Evolutionary conservation across 495 filamentous ascomycete genomes (phyloP).

Genomic region (Hamigera avellanea): DNA sequence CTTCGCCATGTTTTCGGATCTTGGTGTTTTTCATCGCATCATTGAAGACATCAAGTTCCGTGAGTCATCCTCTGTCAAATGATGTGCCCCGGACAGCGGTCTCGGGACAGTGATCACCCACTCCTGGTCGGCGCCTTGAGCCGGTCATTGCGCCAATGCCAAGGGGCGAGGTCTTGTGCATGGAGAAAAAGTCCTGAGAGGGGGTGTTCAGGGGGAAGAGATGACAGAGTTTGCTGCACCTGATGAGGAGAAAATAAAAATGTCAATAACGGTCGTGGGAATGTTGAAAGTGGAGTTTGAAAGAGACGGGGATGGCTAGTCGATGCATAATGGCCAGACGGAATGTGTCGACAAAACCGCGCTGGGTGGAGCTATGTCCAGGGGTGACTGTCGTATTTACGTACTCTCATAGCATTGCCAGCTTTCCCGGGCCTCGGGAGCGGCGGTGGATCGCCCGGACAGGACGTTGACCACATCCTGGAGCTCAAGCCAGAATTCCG

Average conservation of each 20-base stretch:
- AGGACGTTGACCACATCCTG: conserved; percentile 77
- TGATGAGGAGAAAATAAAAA: neutral
- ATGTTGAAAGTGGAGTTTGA: too few relatives aligned
- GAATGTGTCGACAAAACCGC: neutral
- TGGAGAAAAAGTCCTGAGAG: too few relatives aligned
- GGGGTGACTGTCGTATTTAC: neutral
- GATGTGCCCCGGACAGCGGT: too few relatives aligned
- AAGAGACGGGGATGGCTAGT: too few relatives aligned
- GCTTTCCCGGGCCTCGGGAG: conserved; percentile 6
- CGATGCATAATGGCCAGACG: too few relatives aligned
- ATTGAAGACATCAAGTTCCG: conserved; percentile 16
- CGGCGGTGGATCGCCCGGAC: conserved; percentile 48
- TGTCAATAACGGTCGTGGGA: neutral
- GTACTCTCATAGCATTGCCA: conserved; percentile 26
- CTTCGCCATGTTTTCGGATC: conserved; percentile 4
- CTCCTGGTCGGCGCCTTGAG: too few relatives aligned
- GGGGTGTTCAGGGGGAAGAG: neutral
- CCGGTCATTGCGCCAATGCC: too few relatives aligned
- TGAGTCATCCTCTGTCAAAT: too few relatives aligned
- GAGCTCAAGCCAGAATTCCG: conserved; percentile 75
- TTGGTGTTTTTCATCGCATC: conserved; percentile 11
- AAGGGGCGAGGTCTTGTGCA: too few relatives aligned
- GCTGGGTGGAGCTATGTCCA: too few relatives aligned
- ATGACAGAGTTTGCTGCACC: neutral
- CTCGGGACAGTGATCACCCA: too few relatives aligned